Conservation (phyloP, 208 protist species). For the Leishmania major region DNA sequence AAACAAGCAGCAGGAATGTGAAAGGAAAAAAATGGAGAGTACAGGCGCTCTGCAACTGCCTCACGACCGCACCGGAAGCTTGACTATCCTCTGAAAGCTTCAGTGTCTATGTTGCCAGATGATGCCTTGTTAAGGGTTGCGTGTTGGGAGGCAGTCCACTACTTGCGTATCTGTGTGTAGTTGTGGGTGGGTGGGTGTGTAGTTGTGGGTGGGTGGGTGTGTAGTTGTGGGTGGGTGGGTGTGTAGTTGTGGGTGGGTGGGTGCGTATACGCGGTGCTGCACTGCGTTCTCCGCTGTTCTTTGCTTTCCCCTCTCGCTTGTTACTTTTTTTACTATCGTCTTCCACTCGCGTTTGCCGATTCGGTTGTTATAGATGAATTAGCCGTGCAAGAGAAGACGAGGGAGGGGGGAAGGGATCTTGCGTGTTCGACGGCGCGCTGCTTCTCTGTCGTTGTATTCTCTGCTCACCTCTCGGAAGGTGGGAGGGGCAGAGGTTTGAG, state of each 20-base stretch:
- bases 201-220: not conserved
- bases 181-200: not conserved
- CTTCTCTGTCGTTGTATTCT: not conserved
- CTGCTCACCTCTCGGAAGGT: not conserved
- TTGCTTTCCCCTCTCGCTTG: not conserved
- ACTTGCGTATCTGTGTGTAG: not conserved
- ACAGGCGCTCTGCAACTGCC: not conserved
- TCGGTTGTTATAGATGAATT: not conserved
- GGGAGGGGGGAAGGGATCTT: not conserved
- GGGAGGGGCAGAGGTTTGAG: not conserved
- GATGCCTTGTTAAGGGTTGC: not conserved
- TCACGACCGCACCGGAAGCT: not conserved
- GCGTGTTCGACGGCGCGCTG: not conserved
- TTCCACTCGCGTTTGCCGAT: not conserved
- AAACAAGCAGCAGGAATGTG: not conserved
- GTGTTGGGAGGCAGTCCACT: not conserved
- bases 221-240: not conserved
- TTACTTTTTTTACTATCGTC: not conserved
- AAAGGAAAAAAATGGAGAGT: slow-evolving; percentile 4
- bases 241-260: too few relatives aligned
- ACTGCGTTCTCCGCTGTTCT: not conserved
- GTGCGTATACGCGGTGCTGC: too few relatives aligned
- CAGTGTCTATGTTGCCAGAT: not conserved
- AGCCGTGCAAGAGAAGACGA: not conserved
- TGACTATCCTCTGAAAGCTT: not conserved